These are phyloP conservation scores for Mrakiaceae sp. DNA, from an alignment of 1,284 basidiomycete species.

Conservation along the genomic window DNA sequence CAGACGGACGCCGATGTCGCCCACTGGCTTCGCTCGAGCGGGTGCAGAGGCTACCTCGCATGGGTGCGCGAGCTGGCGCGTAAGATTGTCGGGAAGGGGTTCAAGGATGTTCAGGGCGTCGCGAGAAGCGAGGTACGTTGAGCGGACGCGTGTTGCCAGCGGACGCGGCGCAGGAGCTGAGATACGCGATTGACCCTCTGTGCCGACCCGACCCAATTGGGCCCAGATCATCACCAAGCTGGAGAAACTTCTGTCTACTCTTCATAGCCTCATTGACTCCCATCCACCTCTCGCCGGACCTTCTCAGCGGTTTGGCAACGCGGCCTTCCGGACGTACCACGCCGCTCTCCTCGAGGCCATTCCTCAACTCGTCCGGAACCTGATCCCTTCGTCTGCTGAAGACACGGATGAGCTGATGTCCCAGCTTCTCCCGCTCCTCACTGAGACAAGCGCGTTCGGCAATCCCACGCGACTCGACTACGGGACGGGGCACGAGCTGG, in stretches of 20 bases:
- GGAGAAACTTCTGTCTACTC: conserved; percentile 51
- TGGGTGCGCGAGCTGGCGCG: conserved; percentile 64
- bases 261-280: conserved; percentile 68
- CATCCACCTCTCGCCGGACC: conserved; percentile 60
- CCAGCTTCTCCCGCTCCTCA: conserved; percentile 52
- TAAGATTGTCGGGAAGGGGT: conserved; percentile 51
- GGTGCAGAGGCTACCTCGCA: conserved; percentile 57
- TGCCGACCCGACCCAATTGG: not conserved
- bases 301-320: conserved; percentile 88
- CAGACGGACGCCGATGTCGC: conserved; percentile 53
- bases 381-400: conserved; percentile 40
- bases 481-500: conserved; percentile 89
- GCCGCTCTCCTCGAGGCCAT: conserved; percentile 42
- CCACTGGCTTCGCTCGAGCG: conserved; percentile 53
- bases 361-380: conserved; percentile 42
- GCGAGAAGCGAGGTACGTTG: not conserved
- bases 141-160: not conserved
- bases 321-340: conserved; percentile 74
- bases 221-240: conserved; percentile 42
- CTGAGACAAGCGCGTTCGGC: conserved; percentile 56
- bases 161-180: not conserved
- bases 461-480: conserved; percentile 89
- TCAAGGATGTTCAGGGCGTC: conserved; percentile 22
- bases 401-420: conserved; percentile 43
- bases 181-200: not conserved